Conservation (phyloP, 257 asterid species). For the Orobanche coerulescens region DNA sequence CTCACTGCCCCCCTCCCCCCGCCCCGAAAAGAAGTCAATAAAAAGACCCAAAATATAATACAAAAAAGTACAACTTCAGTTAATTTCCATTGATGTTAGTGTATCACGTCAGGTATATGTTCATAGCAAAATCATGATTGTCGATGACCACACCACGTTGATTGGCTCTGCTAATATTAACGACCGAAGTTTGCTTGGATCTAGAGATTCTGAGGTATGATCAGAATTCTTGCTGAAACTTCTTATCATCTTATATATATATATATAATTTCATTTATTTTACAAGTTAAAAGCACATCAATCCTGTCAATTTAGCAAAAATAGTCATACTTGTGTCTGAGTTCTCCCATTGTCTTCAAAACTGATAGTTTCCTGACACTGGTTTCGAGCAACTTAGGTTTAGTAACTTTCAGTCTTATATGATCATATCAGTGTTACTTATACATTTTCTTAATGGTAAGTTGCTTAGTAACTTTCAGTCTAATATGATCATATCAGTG, state of each 20-base stretch:
- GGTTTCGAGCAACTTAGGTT: background rate
- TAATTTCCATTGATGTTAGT: constrained; percentile 13
- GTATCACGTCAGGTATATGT: constrained; percentile 59
- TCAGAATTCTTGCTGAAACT: constrained; percentile 1
- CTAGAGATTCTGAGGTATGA: constrained; percentile 94
- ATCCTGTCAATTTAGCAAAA: background rate
- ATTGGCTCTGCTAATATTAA: constrained; percentile 91
- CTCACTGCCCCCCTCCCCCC: background rate
- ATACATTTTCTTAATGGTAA: background rate
- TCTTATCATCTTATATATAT: no score
- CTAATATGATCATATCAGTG: background rate
- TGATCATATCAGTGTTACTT: background rate
- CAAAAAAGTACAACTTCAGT: background rate
- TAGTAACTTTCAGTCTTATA: background rate
- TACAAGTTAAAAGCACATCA: background rate
- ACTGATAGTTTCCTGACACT: background rate
- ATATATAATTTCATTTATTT: no score
- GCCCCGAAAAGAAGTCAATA: background rate
- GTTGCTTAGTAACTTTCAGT: background rate
- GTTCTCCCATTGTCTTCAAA: background rate
- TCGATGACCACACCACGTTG: constrained; percentile 66
- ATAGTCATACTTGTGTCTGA: background rate
- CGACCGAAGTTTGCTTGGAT: constrained; percentile 93
- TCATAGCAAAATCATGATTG: constrained; percentile 95
- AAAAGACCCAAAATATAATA: background rate